Percentiles rank a stretch among this genome's conserved stretches.
Evolutionary conservation across 257 asterid species (phyloP).

Genomic region (Thymus mandschuricus): DNA sequence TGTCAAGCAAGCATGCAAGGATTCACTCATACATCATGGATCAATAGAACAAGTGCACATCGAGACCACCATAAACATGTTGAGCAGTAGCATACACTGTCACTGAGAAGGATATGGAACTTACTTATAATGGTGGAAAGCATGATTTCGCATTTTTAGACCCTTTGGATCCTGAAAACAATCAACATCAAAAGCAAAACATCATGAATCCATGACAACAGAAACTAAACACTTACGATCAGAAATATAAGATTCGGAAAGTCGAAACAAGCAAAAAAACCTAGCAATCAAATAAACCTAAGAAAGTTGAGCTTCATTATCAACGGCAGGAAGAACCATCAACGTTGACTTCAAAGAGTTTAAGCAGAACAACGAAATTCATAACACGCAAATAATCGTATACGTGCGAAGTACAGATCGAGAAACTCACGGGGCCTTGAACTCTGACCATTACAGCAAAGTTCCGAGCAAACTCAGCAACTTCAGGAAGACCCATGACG

Average conservation of each 20-base stretch:
- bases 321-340: background rate
- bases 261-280: background rate
- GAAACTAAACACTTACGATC: background rate
- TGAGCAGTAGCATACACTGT: background rate
- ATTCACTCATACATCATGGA: background rate
- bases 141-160: constrained; percentile 88
- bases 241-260: background rate
- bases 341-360: background rate
- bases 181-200: background rate
- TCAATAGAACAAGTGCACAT: constrained; percentile 3
- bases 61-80: constrained; percentile 13
- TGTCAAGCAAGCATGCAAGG: background rate
- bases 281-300: background rate
- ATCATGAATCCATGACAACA: constrained; percentile 4
- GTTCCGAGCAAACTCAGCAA: constrained; percentile 78
- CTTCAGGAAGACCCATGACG: constrained; percentile 78
- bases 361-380: background rate
- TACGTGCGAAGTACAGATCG: constrained; percentile 6
- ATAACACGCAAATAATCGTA: background rate
- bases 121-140: constrained; percentile 91
- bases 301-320: constrained; percentile 3
- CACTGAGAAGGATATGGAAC: constrained; percentile 22
- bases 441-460: constrained; percentile 93
- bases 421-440: constrained; percentile 89
- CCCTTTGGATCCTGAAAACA: constrained; percentile 92